Conservation (phyloP, 305 asterid genomes). For the Fraxinus floribunda region DNA sequence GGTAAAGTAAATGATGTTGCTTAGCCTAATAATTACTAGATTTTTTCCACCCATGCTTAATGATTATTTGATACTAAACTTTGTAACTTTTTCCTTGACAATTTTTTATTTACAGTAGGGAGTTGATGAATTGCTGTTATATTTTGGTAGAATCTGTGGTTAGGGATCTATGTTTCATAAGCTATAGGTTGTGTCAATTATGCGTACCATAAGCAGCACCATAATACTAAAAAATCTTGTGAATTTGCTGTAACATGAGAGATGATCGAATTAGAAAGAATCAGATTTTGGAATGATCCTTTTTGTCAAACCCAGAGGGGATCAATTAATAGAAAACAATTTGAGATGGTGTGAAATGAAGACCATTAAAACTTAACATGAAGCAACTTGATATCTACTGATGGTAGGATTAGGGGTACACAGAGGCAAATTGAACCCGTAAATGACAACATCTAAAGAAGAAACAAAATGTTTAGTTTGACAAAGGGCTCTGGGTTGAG, state of each 20-base stretch:
- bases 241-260: not conserved
- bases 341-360: not conserved
- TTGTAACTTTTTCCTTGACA: not conserved
- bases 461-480: not conserved
- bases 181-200: not conserved
- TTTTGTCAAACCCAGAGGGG: not conserved
- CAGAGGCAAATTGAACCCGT: not conserved
- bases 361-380: not conserved
- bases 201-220: not conserved
- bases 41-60: not conserved
- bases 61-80: not conserved
- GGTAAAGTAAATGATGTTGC: not conserved
- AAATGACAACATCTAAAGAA: not conserved
- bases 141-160: not conserved
- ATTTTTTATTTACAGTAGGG: not conserved
- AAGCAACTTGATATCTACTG: not conserved
- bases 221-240: not conserved
- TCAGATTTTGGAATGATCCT: not conserved
- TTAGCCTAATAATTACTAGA: not conserved
- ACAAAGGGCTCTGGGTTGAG: not conserved
- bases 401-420: not conserved
- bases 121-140: not conserved
- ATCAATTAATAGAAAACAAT: not conserved
- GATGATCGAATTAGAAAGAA: not conserved
- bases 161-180: not conserved